Base-by-base conservation (phyloP, 2,329 filamentous ascomycete species). In the Diaporthe citrichinensis region DNA sequence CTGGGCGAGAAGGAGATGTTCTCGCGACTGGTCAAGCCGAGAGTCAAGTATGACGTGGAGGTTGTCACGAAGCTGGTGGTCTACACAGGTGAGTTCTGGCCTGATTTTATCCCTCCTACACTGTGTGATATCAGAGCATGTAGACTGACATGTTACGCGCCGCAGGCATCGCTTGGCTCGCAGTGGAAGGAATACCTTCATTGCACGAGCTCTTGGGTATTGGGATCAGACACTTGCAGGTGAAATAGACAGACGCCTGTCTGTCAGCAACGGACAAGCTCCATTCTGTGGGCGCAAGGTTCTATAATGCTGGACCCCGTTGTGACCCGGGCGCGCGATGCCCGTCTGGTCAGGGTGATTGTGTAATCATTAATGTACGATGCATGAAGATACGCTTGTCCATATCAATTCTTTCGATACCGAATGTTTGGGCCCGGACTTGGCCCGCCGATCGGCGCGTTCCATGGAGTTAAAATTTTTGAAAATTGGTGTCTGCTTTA, bases 1-100 rank as follows among this genome's bases (percentile, higher is more conserved):
- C 80, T 90, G 36, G 92, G 92, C 65, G 93, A 95, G 83, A 90
- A 89, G 79, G 94, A 97, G 82, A 93, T 98, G 83, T 98, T 98
- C 84, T 93, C 92, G 59, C 92, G 90, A 81, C 88, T 98, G 73
- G 93, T 95, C 78, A 95, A 94, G 85, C 95, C 97, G 67, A 92
- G 97, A 79, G 96, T 98, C 76, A 90, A 96, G 79, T 99, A 98
- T 81, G 97, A 99, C 84, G 96, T 98, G n/a, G 97, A 99, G 84
- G 96, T 99, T 53, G 94, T 99, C 51, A 98, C 97, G 7, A 98
- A 98, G 85, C 85, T 99, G 76, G 94, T 99, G 80, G 95, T 99
- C 34, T 99, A 99, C 86, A 90, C 94, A 76, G 97, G 96, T 95
- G 86, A 84, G 92, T 85, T 23, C 58, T 44, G 17, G 34, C 25